Evolutionary conservation across 2,329 filamentous ascomycete species (phyloP).

Genomic region (Talaromyces sp.): DNA sequence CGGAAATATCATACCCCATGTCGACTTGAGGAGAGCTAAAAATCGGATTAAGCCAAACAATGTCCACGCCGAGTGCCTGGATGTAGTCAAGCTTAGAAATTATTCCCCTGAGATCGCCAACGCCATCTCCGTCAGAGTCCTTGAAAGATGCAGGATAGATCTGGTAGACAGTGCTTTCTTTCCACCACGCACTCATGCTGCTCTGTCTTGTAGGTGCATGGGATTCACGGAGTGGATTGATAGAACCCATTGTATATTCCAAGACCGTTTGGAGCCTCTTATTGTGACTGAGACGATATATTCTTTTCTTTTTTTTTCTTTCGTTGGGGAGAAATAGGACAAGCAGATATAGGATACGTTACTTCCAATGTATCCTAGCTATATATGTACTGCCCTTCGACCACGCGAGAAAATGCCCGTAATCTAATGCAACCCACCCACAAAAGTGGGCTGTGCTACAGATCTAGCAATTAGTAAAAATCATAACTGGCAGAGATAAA

Average conservation of each 20-base stretch:
- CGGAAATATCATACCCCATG: slow-evolving; percentile 58
- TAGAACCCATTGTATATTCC: not conserved
- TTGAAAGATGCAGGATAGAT: slow-evolving; percentile 34
- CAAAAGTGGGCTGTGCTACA: too few relatives aligned
- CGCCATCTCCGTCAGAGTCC: slow-evolving; percentile 33
- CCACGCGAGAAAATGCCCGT: too few relatives aligned
- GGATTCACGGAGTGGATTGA: not conserved
- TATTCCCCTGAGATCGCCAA: slow-evolving; percentile 34
- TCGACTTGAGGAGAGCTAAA: slow-evolving; percentile 49
- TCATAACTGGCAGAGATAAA: too few relatives aligned
- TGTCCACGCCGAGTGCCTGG: slow-evolving; percentile 26
- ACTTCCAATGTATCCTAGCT: too few relatives aligned
- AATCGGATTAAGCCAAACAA: slow-evolving; percentile 46
- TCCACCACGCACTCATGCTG: slow-evolving; percentile 33
- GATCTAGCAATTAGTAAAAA: not conserved
- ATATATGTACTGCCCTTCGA: too few relatives aligned
- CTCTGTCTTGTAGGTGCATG: not conserved
- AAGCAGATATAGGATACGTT: too few relatives aligned
- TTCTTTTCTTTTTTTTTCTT: not conserved
- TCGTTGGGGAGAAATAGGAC: too few relatives aligned
- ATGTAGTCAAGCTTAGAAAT: slow-evolving; percentile 32
- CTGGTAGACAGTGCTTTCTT: slow-evolving; percentile 33
- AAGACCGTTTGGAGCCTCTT: not conserved
- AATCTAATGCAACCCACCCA: too few relatives aligned
- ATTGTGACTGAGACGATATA: not conserved